These are phyloP conservation scores for Penicillium tannophilum DNA, from an alignment of 495 filamentous ascomycete genomes.

Conservation along the genomic window DNA sequence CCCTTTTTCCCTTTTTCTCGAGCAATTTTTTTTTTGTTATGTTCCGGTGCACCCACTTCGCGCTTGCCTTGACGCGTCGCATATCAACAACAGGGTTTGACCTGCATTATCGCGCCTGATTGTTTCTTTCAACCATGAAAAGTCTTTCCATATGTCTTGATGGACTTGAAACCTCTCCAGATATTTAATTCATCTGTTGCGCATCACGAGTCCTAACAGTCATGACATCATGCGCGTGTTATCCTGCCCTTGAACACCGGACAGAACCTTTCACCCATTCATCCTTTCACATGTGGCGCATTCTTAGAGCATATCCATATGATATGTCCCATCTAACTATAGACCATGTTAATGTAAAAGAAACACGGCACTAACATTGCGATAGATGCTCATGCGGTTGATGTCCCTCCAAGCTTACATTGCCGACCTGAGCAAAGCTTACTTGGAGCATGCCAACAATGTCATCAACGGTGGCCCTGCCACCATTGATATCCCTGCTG, in stretches of 20 bases:
- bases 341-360: not conserved
- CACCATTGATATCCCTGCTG: conserved; percentile 51
- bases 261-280: not conserved
- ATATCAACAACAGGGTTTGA: conserved; percentile 16
- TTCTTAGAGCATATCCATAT: not conserved
- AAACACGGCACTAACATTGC: conserved; percentile 2
- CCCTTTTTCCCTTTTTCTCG: conserved; percentile 11
- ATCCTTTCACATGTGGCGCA: not conserved
- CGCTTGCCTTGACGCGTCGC: conserved; percentile 29
- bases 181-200: not conserved
- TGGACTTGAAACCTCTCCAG: not conserved
- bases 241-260: not conserved
- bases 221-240: not conserved
- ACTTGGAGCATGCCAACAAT: conserved; percentile 79
- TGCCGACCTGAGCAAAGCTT: conserved; percentile 72
- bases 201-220: not conserved
- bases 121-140: conserved; percentile 7
- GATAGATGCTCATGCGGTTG: conserved; percentile 71
- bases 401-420: conserved; percentile 73
- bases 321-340: not conserved
- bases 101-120: not conserved
- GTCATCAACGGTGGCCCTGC: conserved; percentile 66
- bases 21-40: conserved; percentile 17
- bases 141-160: not conserved
- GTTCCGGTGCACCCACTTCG: conserved; percentile 6